Evolutionary conservation across 305 asterid genomes (phyloP).

Genomic region (Andrographis paniculata): DNA sequence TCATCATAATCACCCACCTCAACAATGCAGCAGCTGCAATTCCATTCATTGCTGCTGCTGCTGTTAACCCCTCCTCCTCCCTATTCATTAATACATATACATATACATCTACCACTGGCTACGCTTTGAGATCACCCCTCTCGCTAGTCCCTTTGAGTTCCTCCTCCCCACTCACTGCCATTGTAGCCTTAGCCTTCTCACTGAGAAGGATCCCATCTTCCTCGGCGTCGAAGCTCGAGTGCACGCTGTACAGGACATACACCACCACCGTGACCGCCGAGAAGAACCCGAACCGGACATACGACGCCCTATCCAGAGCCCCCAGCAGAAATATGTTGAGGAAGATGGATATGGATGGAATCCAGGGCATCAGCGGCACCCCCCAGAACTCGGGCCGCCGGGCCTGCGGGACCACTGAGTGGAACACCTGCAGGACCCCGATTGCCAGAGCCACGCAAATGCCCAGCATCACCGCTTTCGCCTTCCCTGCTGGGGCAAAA

Average conservation of each 20-base stretch:
- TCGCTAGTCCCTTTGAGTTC: too few species aligned
- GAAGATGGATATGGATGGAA: slow-evolving; percentile 74
- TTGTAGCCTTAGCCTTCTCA: too few species aligned
- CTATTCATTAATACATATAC: too few species aligned
- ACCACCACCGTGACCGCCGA: slow-evolving; percentile 54
- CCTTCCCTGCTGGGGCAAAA: slow-evolving; percentile 55
- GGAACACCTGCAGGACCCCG: slow-evolving; percentile 47
- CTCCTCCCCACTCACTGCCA: too few species aligned
- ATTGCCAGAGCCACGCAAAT: slow-evolving; percentile 50
- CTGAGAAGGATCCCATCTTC: slow-evolving; percentile 50
- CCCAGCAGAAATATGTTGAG: slow-evolving; percentile 87
- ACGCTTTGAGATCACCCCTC: too few species aligned
- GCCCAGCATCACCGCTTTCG: slow-evolving; percentile 56
- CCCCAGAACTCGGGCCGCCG: slow-evolving; percentile 90
- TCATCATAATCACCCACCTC: too few species aligned
- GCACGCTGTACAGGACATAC: slow-evolving; percentile 74
- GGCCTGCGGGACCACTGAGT: slow-evolving; percentile 57
- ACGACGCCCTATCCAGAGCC: slow-evolving; percentile 50
- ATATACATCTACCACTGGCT: too few species aligned
- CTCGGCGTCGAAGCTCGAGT: slow-evolving; percentile 91
- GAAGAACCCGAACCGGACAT: slow-evolving; percentile 69
- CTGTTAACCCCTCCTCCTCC: too few species aligned
- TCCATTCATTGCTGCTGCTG: too few species aligned
- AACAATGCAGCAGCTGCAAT: too few species aligned
- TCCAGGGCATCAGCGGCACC: slow-evolving; percentile 94